Evolutionary conservation across 768 basidiomycete genomes (phyloP).

Genomic region (Hirschioporus abietinus): DNA sequence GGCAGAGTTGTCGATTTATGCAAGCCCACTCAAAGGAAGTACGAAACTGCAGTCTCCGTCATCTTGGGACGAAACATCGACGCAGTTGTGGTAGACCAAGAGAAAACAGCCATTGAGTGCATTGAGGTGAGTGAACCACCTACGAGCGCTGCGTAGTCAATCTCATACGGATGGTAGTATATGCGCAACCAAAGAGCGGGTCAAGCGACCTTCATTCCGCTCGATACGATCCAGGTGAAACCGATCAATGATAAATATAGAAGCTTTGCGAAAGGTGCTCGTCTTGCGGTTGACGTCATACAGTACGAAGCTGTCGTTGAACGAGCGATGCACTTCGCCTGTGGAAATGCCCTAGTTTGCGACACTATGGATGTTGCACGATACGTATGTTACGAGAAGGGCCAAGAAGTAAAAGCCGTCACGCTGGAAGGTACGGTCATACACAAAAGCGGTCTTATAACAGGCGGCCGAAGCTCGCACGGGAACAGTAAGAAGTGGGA

Average conservation of each 20-base stretch:
- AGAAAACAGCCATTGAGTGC: conserved; percentile 95
- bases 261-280: conserved; percentile 74
- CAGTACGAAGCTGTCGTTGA: conserved; percentile 75
- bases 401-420: conserved; percentile 96
- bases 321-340: conserved; percentile 93
- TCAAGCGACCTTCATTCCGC: conserved; percentile 95
- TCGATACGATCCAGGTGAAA: conserved; percentile 96
- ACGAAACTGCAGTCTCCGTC: conserved; percentile 86
- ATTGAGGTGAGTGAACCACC: conserved; percentile 62
- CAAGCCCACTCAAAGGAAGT: conserved; percentile 89
- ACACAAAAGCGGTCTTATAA: conserved; percentile 95
- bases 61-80: conserved; percentile 94
- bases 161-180: conserved; percentile 48
- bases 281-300: conserved; percentile 58
- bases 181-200: conserved; percentile 93
- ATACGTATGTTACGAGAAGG: conserved; percentile 89
- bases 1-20: conserved; percentile 93
- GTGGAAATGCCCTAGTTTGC: conserved; percentile 92
- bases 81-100: conserved; percentile 92
- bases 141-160: not conserved
- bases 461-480: conserved; percentile 83
- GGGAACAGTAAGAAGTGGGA: conserved; percentile 85
- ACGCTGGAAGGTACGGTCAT: conserved; percentile 96
- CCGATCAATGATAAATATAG: conserved; percentile 93
- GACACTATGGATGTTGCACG: conserved; percentile 92